phyloP scores from a whole-genome alignment of 2,329 filamentous ascomycete species.

The Aspergillus calidoustus region DNA sequence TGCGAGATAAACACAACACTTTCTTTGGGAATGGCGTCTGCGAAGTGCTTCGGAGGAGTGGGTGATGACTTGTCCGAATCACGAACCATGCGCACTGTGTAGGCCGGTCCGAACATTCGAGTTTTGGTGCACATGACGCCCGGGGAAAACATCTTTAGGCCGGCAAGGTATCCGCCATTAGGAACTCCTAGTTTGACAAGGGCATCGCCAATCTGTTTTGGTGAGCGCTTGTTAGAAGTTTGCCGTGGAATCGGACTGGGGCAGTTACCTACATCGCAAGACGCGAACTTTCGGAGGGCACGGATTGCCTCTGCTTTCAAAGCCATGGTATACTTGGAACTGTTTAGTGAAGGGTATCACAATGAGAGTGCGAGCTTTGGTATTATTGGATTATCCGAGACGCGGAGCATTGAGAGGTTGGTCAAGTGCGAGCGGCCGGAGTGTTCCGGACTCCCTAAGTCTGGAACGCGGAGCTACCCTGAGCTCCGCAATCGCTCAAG shows the following conservation, averaged over 20 bases:
- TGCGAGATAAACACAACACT: constrained; percentile 45
- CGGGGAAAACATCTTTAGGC: constrained; percentile 39
- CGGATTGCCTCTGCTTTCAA: constrained; percentile 21
- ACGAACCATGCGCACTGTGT: constrained; percentile 40
- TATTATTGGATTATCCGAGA: not conserved
- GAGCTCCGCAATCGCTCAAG: not conserved
- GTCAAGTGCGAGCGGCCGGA: not conserved
- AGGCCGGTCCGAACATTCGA: constrained; percentile 37
- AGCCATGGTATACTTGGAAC: constrained; percentile 11
- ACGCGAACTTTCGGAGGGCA: constrained; percentile 14
- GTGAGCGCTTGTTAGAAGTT: not conserved
- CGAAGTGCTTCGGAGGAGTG: constrained; percentile 38
- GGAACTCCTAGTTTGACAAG: constrained; percentile 39
- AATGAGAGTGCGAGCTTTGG: not conserved
- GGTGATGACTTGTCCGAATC: constrained; percentile 36
- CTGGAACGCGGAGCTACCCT: not conserved
- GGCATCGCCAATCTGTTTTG: constrained; percentile 39
- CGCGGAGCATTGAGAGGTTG: not conserved
- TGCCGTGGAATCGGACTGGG: not conserved
- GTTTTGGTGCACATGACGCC: constrained; percentile 21
- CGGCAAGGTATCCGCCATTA: constrained; percentile 41
- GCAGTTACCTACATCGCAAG: constrained; percentile 14
- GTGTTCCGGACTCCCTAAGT: not conserved
- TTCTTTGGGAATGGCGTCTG: constrained; percentile 39
- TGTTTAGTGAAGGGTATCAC: not conserved